Percentiles rank a stretch among this genome's conserved stretches.
Conservation (phyloP, 148 eudicot species). For the Persicaria maculosa region DNA sequence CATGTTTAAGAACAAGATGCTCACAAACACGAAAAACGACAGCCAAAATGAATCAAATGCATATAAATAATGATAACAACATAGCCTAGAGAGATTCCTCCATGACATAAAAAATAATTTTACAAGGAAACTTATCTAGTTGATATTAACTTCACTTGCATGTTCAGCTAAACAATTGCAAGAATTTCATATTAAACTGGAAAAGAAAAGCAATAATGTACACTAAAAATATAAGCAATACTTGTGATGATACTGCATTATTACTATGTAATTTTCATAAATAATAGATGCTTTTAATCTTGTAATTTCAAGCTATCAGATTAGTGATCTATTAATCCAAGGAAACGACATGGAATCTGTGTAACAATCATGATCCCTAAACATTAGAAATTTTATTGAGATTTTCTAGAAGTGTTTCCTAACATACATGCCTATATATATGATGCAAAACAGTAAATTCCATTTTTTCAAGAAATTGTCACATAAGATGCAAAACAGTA, state of each 20-base stretch:
- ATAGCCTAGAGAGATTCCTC: background rate
- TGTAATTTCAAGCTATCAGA: background rate
- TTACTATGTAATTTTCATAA: too few species aligned
- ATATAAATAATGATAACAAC: background rate
- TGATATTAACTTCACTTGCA: too few species aligned
- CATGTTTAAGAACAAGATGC: slow-evolving; percentile 6
- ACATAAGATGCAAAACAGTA: too few species aligned
- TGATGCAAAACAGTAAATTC: background rate
- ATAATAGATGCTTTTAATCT: background rate
- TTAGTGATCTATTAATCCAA: background rate
- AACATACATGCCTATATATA: too few species aligned
- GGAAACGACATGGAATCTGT: background rate
- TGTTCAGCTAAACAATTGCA: too few species aligned
- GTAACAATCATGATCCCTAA: too few species aligned
- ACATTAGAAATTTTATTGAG: too few species aligned
- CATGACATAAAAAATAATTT: slow-evolving; percentile 1
- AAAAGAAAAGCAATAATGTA: background rate
- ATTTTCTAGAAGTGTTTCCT: too few species aligned
- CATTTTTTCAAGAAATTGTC: background rate
- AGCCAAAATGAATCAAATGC: slow-evolving; percentile 6
- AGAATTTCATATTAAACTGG: background rate
- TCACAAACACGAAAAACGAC: background rate
- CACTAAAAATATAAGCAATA: too few species aligned
- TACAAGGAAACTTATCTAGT: slow-evolving; percentile 3
- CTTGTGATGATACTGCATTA: background rate